Base-by-base conservation (phyloP, 1,139 yeast genomes). In the Zygosaccharomyces pseudobailii region DNA sequence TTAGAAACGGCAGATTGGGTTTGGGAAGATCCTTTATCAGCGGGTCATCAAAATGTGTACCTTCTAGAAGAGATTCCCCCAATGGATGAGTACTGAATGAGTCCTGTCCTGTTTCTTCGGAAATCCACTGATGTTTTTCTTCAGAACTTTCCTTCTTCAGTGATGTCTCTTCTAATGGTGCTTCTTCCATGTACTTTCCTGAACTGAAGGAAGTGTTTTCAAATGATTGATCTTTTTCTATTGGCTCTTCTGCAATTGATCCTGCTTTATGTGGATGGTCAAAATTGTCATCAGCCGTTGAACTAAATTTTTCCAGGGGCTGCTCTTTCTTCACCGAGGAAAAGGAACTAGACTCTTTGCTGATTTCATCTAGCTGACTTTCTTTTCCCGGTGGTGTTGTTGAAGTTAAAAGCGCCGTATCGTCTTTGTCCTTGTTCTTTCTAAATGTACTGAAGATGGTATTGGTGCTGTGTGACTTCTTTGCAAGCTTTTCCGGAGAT, bases 401-500 rank as follows among this genome's bases (percentile, higher is more conserved):
- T 8, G 42, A 44, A 4, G 36, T 23, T 36, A 35, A 17, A 8
- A 31, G 35, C 22, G 35, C 34, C 20, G 20, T 27, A 24, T 36
- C 40, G n/a, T 38, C 41, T 19, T 34, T 47, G 31, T 45, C 47
- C 49, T 51, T 53, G 34, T 53, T 51, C 40, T 53, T 57, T 35
- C 55, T 55, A 34, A 59, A 54, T 6, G 53, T 51, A 41, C 55
- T 54, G 39, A 58, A 59, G 25, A 62, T 47, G 25, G 58, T 58
- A 20, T 47, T 59, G 30, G 58, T 59, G 40, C 65, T 61, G 13
- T 54, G 55, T 2, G 65, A 57, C 40, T 59, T 61, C 30, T 57
- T 60, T 1, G 56, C 47, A 1, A 57, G 40, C 35, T 55, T 55
- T 23, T 54, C 54, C 3, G 58, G 47, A 1, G 54, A 35, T 10